Percentiles rank a stretch among this genome's conserved stretches.
phyloP scores from a whole-genome alignment of 2,329 filamentous ascomycete genomes.

The Colletotrichum endophyticum region DNA sequence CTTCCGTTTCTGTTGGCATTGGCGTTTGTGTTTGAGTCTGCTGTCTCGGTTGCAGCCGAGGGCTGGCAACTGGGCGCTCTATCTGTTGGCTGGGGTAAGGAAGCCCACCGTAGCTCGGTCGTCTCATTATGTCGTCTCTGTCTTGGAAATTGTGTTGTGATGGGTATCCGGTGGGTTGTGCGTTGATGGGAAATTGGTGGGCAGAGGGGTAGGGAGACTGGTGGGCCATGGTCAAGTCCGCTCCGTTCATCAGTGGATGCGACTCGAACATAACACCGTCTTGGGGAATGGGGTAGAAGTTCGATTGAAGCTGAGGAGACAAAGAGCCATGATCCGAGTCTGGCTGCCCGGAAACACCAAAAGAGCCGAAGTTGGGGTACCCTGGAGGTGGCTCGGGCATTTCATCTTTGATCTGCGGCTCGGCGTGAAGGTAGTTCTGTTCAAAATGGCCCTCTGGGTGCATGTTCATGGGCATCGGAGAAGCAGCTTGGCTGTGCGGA shows the following conservation, averaged over 20 bases:
- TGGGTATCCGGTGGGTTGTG: neutral
- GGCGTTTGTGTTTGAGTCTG: neutral
- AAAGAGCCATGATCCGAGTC: constrained; percentile 9
- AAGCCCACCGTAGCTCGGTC: neutral
- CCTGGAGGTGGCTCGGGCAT: constrained; percentile 38
- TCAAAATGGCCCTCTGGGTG: constrained; percentile 41
- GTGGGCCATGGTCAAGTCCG: constrained; percentile 4
- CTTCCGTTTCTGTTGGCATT: neutral
- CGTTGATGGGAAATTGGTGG: neutral
- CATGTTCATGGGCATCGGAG: constrained; percentile 49
- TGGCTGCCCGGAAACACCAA: constrained; percentile 32
- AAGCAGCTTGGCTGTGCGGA: constrained; percentile 45
- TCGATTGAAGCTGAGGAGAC: neutral
- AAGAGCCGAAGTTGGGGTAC: constrained; percentile 38
- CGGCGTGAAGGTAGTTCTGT: constrained; percentile 41
- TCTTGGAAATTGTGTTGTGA: neutral
- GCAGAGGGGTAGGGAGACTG: neutral
- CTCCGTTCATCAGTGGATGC: neutral
- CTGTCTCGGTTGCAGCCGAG: neutral
- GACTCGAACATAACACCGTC: neutral
- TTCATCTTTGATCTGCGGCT: constrained; percentile 31
- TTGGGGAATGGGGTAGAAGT: neutral
- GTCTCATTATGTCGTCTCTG: neutral
- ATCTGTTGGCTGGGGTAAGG: constrained; percentile 12
- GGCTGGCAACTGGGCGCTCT: neutral